Base-by-base conservation (phyloP, 495 filamentous ascomycete species). In the Annulohypoxylon stygium region DNA sequence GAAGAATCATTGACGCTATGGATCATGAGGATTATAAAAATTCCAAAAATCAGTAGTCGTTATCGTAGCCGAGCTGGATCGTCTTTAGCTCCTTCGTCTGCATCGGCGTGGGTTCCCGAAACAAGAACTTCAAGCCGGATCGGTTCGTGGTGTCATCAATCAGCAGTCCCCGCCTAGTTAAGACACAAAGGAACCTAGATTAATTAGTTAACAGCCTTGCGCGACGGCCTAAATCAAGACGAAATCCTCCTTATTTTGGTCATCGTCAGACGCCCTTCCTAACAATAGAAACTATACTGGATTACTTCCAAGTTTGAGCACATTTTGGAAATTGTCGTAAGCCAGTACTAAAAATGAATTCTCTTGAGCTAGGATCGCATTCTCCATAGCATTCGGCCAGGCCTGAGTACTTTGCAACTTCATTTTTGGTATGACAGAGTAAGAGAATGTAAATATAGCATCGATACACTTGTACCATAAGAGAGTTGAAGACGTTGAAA, bases 401-500 rank as follows among this genome's bases (percentile, higher is more conserved):
- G 50, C 20, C 12, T 6, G 50, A 3, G 4, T 54, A n/a, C 48
- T 25, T 12, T 26, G n/a, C 12, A n/a, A 54, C 11, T 7, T 25
- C 2, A 30, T 57, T 10, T 9, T 8, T 37, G 25, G 9, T 9
- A 23, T 50, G 7, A 41, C 50, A 11, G 18, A 9, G 20, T 23
- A 23, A 23, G 26, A 9, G 14, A 48, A 14, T 3, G 20, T 8
- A 63, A 26, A 43, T 3, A 37, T 34, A 34, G n/a, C 5, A 37
- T 34, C 10, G 9, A 55, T 54, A 16, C 16, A 33, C 16, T 18
- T 16, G 18, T 30, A 26, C 43, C 2, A 16, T 43, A 33, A n/a
- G 16, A 55, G 55, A 43, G 34, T 12, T 2, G 30, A 30, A 36
- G 59, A 63, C 36, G 50, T 69, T 58, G 25, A 61, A 62, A 69